Conservation (phyloP, 2,329 filamentous ascomycete genomes). For the Lanzia echinophila region DNA sequence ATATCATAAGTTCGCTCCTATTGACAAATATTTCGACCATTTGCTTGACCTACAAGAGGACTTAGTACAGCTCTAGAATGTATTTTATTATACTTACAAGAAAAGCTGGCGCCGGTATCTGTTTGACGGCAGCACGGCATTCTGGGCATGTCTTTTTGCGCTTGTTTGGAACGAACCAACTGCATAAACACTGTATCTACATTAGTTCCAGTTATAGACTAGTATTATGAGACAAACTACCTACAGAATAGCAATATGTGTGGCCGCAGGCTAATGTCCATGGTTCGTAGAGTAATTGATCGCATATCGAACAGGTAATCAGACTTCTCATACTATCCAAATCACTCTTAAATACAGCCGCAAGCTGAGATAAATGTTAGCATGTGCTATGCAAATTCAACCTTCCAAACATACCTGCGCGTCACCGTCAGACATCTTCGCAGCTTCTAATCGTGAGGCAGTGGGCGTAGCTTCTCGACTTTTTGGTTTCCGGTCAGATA, state of each 20-base stretch:
- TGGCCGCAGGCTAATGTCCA: conserved; percentile 63
- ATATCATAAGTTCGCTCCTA: conserved; percentile 53
- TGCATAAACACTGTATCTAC: conserved; percentile 29
- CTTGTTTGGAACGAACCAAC: conserved; percentile 36
- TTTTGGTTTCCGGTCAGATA: neutral
- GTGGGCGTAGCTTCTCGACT: conserved; percentile 11
- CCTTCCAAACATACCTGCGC: conserved; percentile 13
- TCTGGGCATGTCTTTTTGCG: conserved; percentile 62
- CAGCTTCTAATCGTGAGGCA: neutral
- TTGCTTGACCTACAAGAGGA: conserved; percentile 47
- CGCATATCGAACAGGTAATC: conserved; percentile 62
- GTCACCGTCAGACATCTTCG: conserved; percentile 10
- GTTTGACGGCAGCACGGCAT: conserved; percentile 52
- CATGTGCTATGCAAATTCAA: neutral
- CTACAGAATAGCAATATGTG: conserved; percentile 63
- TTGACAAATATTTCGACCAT: conserved; percentile 57
- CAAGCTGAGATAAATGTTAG: conserved; percentile 21
- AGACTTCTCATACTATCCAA: conserved; percentile 54
- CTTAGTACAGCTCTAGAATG: neutral
- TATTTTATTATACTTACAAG: conserved; percentile 38
- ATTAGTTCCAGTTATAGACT: conserved; percentile 13
- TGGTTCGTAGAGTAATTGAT: conserved; percentile 61
- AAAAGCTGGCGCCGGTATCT: conserved; percentile 58
- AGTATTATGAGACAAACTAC: conserved; percentile 19
- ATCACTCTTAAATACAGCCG: conserved; percentile 36